Evolutionary conservation across 192 early-diverging fungal genomes (phyloP).

Genomic region (Chytriomyces hyalinus): DNA sequence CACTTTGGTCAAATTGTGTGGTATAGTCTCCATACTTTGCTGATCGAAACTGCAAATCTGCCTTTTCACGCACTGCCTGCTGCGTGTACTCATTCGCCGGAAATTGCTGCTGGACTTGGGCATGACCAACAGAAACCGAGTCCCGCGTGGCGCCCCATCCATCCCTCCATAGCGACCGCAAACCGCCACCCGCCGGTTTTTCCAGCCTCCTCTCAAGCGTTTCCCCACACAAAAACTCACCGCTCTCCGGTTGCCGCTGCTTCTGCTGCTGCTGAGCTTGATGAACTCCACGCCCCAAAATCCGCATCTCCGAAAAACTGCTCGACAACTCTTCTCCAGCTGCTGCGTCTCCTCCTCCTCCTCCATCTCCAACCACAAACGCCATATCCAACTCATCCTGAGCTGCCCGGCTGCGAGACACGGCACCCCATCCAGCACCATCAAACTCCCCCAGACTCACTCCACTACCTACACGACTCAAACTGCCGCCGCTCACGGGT

Average conservation of each 20-base stretch:
- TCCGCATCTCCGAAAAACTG: not conserved
- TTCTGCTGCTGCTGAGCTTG: not conserved
- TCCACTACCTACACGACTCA: not conserved
- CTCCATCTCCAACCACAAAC: not conserved
- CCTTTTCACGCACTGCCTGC: not conserved
- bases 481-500: not conserved
- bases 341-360: not conserved
- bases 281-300: not conserved
- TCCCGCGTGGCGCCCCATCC: not conserved
- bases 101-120: not conserved
- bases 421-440: not conserved
- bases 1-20: not conserved
- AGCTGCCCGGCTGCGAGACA: not conserved
- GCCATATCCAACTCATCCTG: too few relatives aligned
- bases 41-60: not conserved
- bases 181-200: not conserved
- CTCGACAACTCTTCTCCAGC: not conserved
- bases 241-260: not conserved
- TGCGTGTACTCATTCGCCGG: not conserved
- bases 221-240: not conserved
- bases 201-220: too few relatives aligned
- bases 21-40: not conserved
- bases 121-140: not conserved
- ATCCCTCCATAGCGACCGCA: slow-evolving; percentile 5
- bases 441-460: not conserved